phyloP scores from a whole-genome alignment of 1,139 yeast genomes.

The Entelexis paramagnoliae region DNA sequence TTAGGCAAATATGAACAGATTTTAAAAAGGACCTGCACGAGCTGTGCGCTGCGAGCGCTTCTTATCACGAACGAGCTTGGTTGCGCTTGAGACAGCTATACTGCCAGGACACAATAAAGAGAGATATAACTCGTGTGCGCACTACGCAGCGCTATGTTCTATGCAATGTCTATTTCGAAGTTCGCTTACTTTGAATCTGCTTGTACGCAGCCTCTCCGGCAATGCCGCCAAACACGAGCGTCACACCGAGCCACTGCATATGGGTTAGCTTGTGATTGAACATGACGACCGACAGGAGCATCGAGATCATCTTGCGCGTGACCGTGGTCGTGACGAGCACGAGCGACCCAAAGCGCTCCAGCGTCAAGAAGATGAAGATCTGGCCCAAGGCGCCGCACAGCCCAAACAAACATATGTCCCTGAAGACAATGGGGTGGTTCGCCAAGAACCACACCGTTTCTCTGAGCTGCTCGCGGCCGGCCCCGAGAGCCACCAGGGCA shows the following conservation, averaged over 20 bases:
- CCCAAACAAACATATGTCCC: conserved; percentile 58
- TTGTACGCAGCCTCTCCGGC: conserved; percentile 47
- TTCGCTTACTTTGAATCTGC: conserved; percentile 6
- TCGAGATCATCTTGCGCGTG: conserved; percentile 89
- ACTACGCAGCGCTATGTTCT: too few species aligned
- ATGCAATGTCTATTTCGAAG: too few species aligned
- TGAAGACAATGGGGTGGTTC: conserved; percentile 42
- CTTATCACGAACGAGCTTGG: too few species aligned
- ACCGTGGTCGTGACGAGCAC: conserved; percentile 86
- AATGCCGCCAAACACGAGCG: conserved; percentile 73
- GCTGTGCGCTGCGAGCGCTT: too few species aligned
- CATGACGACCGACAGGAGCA: conserved; percentile 76
- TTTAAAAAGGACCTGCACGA: too few species aligned
- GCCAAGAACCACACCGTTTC: conserved; percentile 42
- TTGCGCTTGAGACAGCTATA: too few species aligned
- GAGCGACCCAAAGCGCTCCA: conserved; percentile 75
- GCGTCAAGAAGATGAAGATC: conserved; percentile 73
- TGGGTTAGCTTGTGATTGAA: conserved; percentile 62
- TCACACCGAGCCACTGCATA: conserved; percentile 70
- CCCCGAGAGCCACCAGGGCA: conserved; percentile 32
- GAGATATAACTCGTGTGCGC: too few species aligned
- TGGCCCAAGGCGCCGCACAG: conserved; percentile 86
- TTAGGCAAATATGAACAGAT: too few species aligned
- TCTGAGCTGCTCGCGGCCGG: conserved; percentile 41
- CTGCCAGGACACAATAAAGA: too few species aligned